phyloP scores from a whole-genome alignment of 208 protist genomes.

The Leishmania tarentolae region DNA sequence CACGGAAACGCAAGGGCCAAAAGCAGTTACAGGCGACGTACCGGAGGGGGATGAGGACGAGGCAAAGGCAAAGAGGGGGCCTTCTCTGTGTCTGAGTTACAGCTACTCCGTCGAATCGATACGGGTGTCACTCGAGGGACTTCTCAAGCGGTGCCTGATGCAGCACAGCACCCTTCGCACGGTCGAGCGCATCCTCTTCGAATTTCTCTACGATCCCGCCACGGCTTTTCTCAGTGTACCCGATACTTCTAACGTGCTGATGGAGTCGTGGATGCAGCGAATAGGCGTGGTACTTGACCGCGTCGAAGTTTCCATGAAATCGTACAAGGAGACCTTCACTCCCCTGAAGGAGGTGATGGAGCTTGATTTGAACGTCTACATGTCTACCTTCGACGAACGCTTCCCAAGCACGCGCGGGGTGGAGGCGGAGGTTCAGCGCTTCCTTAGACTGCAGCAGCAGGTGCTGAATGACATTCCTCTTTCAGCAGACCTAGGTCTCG shows the following conservation, averaged over 20 bases:
- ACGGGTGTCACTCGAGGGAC: constrained; percentile 49
- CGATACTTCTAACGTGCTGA: constrained; percentile 44
- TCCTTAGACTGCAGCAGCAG: constrained; percentile 56
- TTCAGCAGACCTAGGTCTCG: constrained; percentile 72
- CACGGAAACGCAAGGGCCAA: neutral
- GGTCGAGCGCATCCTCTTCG: constrained; percentile 89
- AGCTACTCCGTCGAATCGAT: constrained; percentile 65
- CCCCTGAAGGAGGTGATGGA: constrained; percentile 74
- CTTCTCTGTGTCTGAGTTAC: constrained; percentile 44
- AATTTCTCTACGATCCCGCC: constrained; percentile 89
- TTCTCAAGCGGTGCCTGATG: constrained; percentile 79
- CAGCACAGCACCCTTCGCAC: constrained; percentile 84
- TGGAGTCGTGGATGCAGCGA: constrained; percentile 56
- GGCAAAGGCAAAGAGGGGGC: neutral
- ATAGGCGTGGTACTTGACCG: constrained; percentile 60
- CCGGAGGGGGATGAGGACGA: constrained; percentile 1
- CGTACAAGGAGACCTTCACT: constrained; percentile 78
- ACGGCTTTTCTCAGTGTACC: constrained; percentile 75
- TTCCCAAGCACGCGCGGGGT: constrained; percentile 72
- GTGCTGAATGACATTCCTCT: constrained; percentile 69
- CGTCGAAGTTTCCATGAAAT: constrained; percentile 50
- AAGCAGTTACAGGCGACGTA: neutral
- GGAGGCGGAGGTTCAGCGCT: constrained; percentile 76
- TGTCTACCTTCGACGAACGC: constrained; percentile 69
- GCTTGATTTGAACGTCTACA: constrained; percentile 77